Conservation (phyloP, 202 grass and related monocot genomes). For the Digitaria exilis region DNA sequence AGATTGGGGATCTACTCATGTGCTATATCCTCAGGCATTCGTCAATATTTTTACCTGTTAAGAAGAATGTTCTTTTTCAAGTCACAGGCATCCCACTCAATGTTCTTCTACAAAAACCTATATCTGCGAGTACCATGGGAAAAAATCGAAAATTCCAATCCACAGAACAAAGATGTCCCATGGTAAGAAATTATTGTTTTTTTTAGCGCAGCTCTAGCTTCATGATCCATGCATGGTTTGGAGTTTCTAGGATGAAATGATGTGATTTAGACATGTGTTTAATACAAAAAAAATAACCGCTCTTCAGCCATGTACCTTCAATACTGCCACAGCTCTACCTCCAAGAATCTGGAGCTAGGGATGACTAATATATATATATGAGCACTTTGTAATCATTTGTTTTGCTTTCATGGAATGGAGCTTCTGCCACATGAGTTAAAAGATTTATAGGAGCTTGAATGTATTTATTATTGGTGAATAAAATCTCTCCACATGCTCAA, state of each 20-base stretch:
- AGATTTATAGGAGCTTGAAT: background rate
- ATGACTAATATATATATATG: background rate
- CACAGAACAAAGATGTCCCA: constrained; percentile 14
- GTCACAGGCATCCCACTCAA: constrained; percentile 51
- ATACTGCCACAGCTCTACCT: background rate
- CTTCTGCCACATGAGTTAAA: background rate
- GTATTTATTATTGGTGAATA: background rate
- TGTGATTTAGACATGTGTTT: background rate
- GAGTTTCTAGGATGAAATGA: background rate
- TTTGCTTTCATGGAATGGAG: background rate
- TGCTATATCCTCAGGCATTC: constrained; percentile 50
- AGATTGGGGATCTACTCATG: constrained; percentile 63
- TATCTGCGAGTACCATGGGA: background rate
- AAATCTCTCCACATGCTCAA: background rate
- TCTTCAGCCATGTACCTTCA: background rate
- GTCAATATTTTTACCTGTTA: constrained; percentile 49
- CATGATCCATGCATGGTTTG: background rate
- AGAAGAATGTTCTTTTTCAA: constrained; percentile 46
- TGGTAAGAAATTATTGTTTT: constrained; percentile 36
- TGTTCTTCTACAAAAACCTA: constrained; percentile 26
- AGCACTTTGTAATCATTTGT: background rate
- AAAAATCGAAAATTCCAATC: constrained; percentile 20
- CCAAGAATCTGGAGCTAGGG: background rate
- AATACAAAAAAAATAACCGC: background rate
- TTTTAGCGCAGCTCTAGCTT: background rate